These are phyloP conservation scores for Phyllosticta paracitricarpa DNA, from an alignment of 2,329 filamentous ascomycete genomes.

Conservation along the genomic window DNA sequence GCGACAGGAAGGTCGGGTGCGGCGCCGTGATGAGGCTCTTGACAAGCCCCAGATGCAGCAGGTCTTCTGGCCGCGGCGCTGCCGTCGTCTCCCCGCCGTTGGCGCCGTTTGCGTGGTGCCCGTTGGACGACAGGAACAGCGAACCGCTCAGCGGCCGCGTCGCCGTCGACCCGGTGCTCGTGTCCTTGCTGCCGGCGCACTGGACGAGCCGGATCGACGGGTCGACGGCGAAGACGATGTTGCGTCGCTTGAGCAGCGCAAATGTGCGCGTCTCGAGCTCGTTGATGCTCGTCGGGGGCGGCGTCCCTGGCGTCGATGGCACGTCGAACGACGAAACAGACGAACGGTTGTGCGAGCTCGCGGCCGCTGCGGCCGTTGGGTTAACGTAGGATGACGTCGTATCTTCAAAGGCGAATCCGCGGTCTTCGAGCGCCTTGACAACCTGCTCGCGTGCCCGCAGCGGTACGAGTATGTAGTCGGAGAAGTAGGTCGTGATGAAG, in stretches of 20 bases:
- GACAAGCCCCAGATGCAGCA: conserved; percentile 38
- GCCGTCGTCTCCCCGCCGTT: conserved; percentile 11
- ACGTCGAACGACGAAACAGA: conserved; percentile 35
- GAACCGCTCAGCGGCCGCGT: conserved; percentile 8
- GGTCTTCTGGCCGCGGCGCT: conserved; percentile 29
- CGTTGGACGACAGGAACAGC: conserved; percentile 11
- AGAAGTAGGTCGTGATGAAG: conserved; percentile 98
- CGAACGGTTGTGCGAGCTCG: conserved; percentile 38
- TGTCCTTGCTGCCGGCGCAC: conserved; percentile 58
- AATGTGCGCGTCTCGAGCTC: conserved; percentile 82
- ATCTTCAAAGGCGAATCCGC: conserved; percentile 74
- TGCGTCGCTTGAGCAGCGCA: conserved; percentile 64
- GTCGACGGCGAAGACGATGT: conserved; percentile 64
- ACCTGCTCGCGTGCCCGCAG: conserved; percentile 64
- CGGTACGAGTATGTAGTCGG: conserved; percentile 90
- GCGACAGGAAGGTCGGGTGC: conserved; percentile 59
- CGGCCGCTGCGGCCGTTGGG: conserved; percentile 14
- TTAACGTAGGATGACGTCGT: conserved; percentile 52
- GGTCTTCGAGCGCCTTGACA: conserved; percentile 62
- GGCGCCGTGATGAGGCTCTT: conserved; percentile 39
- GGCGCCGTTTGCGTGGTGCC: conserved; percentile 1
- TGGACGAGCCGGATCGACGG: conserved; percentile 63
- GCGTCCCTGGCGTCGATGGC: conserved; percentile 48
- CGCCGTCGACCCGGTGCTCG: conserved; percentile 17
- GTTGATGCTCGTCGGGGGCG: conserved; percentile 64